Conservation (phyloP, 768 basidiomycete species). For the Boletellus emodensis region DNA sequence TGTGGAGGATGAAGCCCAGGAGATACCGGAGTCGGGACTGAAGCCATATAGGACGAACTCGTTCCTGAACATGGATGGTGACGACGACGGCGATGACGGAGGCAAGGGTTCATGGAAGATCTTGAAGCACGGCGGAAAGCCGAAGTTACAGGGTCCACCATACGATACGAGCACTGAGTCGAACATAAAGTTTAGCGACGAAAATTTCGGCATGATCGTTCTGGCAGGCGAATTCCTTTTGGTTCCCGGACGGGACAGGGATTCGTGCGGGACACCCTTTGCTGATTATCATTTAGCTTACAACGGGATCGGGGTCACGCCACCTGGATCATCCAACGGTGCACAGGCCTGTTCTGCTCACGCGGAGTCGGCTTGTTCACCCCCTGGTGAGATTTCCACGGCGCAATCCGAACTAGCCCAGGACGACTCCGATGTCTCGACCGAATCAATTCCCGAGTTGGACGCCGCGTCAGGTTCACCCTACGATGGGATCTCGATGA, state of each 20-base stretch:
- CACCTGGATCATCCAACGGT: too few species aligned
- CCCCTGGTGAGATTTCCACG: too few species aligned
- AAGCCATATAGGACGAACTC: slow-evolving; percentile 10
- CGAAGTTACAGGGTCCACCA: slow-evolving; percentile 1
- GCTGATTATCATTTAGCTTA: too few species aligned
- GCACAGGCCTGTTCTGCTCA: too few species aligned
- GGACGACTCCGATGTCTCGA: too few species aligned
- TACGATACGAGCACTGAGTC: slow-evolving; percentile 12
- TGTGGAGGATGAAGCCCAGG: slow-evolving; percentile 17
- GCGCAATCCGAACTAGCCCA: too few species aligned
- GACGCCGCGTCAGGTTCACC: neutral
- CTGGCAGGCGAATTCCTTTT: slow-evolving; percentile 12
- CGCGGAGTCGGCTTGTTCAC: too few species aligned
- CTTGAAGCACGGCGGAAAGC: neutral
- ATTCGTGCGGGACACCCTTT: too few species aligned
- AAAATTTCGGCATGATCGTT: slow-evolving; percentile 14
- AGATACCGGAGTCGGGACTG: slow-evolving; percentile 2
- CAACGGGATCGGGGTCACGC: too few species aligned
- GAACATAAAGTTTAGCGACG: slow-evolving; percentile 9
- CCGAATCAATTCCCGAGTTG: too few species aligned
- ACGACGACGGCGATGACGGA: neutral
- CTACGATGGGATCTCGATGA: neutral
- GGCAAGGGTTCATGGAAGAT: neutral
- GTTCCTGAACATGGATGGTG: slow-evolving; percentile 12
- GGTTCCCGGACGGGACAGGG: neutral